Evolutionary conservation across 2,329 filamentous ascomycete genomes (phyloP), one percentile per base, ranked within the genome.

Genomic region (Ophiostoma tasmaniense): DNA sequence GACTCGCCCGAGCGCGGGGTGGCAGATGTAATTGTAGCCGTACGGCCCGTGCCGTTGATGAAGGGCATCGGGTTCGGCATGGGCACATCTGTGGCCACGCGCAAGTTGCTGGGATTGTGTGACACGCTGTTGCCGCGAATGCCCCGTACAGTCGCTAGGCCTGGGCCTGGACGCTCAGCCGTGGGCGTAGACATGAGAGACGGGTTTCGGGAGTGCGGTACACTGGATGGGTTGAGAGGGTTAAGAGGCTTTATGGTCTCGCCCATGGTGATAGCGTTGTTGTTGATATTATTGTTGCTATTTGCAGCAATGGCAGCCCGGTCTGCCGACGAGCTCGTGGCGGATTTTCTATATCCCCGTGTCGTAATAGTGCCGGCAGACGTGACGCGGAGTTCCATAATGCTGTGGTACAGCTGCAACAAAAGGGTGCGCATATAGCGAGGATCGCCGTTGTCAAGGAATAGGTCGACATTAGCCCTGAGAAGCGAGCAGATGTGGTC

Each of bases 1-100:
- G 91, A 92, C 74, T 96, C 92, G 61, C 89, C 90, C 8, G 92
- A 96, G 30, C 91, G 88, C 64, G 92, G 92, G 0, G 92, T 96
- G n/a, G 84, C 84, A 72, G 80, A 87, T 68, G 77, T 84, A 28
- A 83, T 79, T 2, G 82, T 83, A 1, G 83, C 82, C 35, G 83
- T 83, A 28, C 86, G 82, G 17, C 80, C 77, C 13, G 75, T 77
- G 39, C 83, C 82, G 70, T 85, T 85, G 68, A 84, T 75, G 66
- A 82, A 84, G 0, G 82, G 79, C 39, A 79, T 20, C 64, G 3
- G 66, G 64, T 20, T 64, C 33, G 80, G 77, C 11, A 75, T 74
- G 2, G 81, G 78, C 8, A 85, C 81, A 71, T 88, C 85, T 0
- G 85, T 88, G 25, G 85, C 79, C 25, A 88, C 86, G 28, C 83